Evolutionary conservation across 139 green algal species (phyloP), one percentile per base, ranked within the genome.

Genomic region (Coelastrella sp.): DNA sequence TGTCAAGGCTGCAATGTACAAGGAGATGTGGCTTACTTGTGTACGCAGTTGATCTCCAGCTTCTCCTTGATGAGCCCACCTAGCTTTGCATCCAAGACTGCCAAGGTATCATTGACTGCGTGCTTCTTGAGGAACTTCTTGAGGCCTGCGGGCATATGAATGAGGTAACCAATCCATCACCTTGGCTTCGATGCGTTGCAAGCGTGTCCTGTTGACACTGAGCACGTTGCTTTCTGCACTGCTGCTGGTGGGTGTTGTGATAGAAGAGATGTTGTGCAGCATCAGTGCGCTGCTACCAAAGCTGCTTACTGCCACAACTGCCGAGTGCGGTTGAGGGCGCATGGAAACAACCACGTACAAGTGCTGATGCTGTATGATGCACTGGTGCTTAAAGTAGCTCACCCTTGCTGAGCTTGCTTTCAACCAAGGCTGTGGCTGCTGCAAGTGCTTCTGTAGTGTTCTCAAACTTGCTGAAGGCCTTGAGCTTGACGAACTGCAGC

Each of bases 101-200:
- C 96, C 27, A 99, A 91, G 60, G 94, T 96, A 34, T 99, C 97
- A 37, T 89, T 93, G 25, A 81, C 93, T 15, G 86, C 93, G 79
- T 99, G 88, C 90, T 98, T 98, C 89, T 99, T 99, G 67, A 99
- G 86, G 78, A 99, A 99, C 92, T 99, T 99, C 85, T 99, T 98
- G 48, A 99, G 89, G 19, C 91, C 95, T 98, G 80, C 4, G 32
- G 25, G 34, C 85, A 40, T 13, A 63, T 43, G 6, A 41, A n/a
- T 30, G 11, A 60, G 8, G 23, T 2, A 60, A 17, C 21, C 15
- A 66, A 66, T 30, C 21, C 57, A 5, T 34, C 15, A 30, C 57
- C 27, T 66, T n/a, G 13, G 21, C 13, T 66, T 66, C 5, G 15
- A 32, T 66, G 57, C 8, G 45, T 53, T 21, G 45, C 8, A 11